Evolutionary conservation across 176 grass and related monocot species (phyloP).

Genomic region (Miscanthus lutarioriparius): DNA sequence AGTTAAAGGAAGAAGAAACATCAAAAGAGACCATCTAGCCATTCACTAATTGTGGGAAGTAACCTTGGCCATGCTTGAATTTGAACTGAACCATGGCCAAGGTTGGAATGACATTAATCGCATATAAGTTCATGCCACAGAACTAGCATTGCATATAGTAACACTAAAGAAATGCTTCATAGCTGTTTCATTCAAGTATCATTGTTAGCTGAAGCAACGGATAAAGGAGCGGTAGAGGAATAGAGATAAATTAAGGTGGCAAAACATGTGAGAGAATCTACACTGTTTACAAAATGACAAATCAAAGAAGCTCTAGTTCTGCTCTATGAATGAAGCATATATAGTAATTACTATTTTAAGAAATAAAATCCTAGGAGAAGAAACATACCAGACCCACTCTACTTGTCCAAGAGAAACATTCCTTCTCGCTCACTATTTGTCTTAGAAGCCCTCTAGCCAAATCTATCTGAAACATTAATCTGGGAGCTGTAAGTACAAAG

Average conservation of each 20-base stretch:
- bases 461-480: slow-evolving; percentile 61
- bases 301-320: not conserved
- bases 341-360: slow-evolving; percentile 4
- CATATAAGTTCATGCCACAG: not conserved
- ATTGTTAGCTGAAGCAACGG: not conserved
- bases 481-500: slow-evolving; percentile 2
- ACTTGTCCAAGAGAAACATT: slow-evolving; percentile 87
- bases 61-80: not conserved
- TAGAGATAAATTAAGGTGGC: not conserved
- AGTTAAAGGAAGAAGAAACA: not conserved
- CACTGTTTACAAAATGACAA: not conserved
- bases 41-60: not conserved
- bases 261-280: slow-evolving; percentile 1
- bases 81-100: not conserved
- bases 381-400: slow-evolving; percentile 87
- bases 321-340: not conserved
- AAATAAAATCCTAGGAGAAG: slow-evolving; percentile 10
- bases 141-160: not conserved
- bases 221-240: not conserved
- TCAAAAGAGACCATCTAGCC: not conserved
- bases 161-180: not conserved
- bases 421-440: slow-evolving; percentile 62
- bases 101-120: not conserved
- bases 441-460: slow-evolving; percentile 77
- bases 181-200: not conserved